Percentiles rank a stretch among this genome's conserved stretches.
These are phyloP conservation scores for Saprolegnia diclina DNA, from an alignment of 352 stramenopile species.

Conservation along the genomic window DNA sequence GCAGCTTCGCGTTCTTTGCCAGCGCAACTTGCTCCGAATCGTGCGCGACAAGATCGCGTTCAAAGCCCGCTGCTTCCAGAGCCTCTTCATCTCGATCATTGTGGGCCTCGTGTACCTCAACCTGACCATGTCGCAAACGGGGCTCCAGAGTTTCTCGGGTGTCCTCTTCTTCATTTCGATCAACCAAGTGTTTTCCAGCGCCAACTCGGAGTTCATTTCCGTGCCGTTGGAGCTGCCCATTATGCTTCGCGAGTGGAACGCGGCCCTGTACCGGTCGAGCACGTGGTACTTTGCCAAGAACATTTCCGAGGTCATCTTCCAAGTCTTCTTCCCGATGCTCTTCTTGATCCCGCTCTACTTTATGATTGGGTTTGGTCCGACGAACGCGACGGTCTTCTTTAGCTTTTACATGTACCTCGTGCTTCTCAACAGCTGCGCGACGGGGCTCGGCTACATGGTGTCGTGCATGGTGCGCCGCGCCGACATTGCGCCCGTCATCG, in stretches of 20 bases:
- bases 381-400: slow-evolving; percentile 41
- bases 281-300: slow-evolving; percentile 39
- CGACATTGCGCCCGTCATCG: slow-evolving; percentile 32
- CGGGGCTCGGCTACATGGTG: slow-evolving; percentile 34
- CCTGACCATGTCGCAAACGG: slow-evolving; percentile 16
- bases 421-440: slow-evolving; percentile 34
- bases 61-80: slow-evolving; percentile 30
- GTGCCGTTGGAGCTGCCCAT: slow-evolving; percentile 36
- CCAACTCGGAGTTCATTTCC: slow-evolving; percentile 35
- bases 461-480: slow-evolving; percentile 37
- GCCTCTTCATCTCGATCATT: slow-evolving; percentile 30
- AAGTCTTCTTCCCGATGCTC: slow-evolving; percentile 39
- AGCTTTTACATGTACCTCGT: slow-evolving; percentile 49
- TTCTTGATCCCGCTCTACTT: slow-evolving; percentile 42
- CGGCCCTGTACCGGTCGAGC: slow-evolving; percentile 31
- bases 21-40: slow-evolving; percentile 31
- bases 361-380: slow-evolving; percentile 36
- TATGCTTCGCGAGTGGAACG: slow-evolving; percentile 36
- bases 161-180: slow-evolving; percentile 31
- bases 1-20: slow-evolving; percentile 17
- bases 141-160: slow-evolving; percentile 25
- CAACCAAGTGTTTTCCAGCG: slow-evolving; percentile 32
- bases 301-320: slow-evolving; percentile 34
- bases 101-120: slow-evolving; percentile 27
- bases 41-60: slow-evolving; percentile 32